phyloP scores from a whole-genome alignment of 148 eudicot genomes.

The Rhododendron mucronatum region DNA sequence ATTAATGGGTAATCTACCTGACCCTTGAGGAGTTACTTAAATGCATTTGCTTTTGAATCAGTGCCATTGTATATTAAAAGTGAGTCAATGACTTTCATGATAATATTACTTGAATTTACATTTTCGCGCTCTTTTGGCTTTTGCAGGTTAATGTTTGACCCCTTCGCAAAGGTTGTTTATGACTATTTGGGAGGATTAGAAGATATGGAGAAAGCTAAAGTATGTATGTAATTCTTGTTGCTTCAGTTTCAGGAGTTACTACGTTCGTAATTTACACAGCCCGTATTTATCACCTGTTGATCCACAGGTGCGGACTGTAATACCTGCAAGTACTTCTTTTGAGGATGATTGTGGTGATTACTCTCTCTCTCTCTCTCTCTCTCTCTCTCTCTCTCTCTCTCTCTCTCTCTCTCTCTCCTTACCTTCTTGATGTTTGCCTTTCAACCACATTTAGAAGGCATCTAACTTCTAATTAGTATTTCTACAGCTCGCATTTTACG shows the following conservation, averaged over 20 bases:
- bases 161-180: constrained; percentile 57
- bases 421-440: not conserved
- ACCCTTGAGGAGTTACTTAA: constrained; percentile 19
- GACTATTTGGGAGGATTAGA: constrained; percentile 78
- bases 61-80: not conserved
- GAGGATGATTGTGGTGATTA: constrained; percentile 74
- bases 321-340: constrained; percentile 63
- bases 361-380: not conserved
- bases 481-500: constrained; percentile 87
- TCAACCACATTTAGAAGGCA: not conserved
- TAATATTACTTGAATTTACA: not conserved
- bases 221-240: constrained; percentile 31
- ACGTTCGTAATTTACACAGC: not conserved
- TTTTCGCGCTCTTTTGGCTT: not conserved
- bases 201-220: constrained; percentile 78
- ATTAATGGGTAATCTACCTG: constrained; percentile 73
- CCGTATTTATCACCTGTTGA: constrained; percentile 13
- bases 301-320: constrained; percentile 67
- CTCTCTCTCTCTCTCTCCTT: not conserved
- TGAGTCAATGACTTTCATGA: not conserved
- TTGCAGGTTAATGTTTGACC: constrained; percentile 80
- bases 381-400: not conserved
- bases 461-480: not conserved
- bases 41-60: not conserved
- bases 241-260: constrained; percentile 9